Conservation (phyloP, 768 basidiomycete genomes). For the Suillus occidentalis region DNA sequence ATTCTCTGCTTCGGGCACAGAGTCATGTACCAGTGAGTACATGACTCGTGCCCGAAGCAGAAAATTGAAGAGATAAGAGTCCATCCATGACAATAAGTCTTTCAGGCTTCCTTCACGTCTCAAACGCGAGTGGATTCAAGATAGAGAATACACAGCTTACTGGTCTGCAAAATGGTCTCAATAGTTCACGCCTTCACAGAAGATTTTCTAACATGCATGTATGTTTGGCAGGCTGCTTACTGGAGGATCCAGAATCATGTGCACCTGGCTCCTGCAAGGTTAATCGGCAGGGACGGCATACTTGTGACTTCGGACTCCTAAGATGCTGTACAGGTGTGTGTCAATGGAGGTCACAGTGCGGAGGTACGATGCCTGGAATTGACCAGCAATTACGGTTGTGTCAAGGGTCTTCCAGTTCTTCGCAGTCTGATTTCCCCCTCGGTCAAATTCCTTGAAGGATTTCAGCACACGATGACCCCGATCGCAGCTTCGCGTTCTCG, state of each 20-base stretch:
- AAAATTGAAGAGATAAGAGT: background rate
- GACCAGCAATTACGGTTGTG: background rate
- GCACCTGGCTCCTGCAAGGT: background rate
- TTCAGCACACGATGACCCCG: background rate
- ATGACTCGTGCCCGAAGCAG: too few species aligned
- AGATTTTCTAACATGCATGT: background rate
- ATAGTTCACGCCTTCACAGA: background rate
- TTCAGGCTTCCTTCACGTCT: background rate
- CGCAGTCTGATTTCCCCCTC: background rate
- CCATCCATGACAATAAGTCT: background rate
- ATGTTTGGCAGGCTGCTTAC: background rate
- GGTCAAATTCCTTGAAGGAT: background rate
- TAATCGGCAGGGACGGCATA: background rate
- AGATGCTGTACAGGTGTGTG: background rate
- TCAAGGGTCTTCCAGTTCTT: background rate
- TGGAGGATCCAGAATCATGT: background rate
- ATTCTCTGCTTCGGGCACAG: too few species aligned
- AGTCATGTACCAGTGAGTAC: too few species aligned
- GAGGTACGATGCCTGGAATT: background rate
- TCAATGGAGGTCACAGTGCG: background rate
- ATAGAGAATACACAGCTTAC: background rate
- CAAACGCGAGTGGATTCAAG: background rate
- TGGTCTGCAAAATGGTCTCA: background rate
- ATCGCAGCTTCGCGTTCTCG: background rate
- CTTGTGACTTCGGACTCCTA: background rate